Conservation (phyloP, 805 yeast genomes). For the Lipomyces starkeyi region DNA sequence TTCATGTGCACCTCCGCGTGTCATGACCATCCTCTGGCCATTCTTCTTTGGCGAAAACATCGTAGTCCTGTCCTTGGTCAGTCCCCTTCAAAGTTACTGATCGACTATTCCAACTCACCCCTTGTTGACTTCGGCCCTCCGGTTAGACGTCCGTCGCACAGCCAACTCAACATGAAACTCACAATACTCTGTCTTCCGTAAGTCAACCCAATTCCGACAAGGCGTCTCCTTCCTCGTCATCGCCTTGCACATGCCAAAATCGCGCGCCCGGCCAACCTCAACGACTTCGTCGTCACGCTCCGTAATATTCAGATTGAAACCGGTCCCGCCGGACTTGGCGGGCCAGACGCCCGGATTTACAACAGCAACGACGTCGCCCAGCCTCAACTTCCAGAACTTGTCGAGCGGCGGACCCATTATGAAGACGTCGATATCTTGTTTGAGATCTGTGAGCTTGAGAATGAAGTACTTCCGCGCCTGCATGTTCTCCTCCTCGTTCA, state of each 20-base stretch:
- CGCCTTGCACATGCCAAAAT: slow-evolving; percentile 71
- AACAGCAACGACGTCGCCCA: slow-evolving; percentile 76
- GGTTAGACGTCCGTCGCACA: slow-evolving; percentile 58
- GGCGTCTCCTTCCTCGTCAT: slow-evolving; percentile 54
- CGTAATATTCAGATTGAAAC: slow-evolving; percentile 63
- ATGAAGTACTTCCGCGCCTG: slow-evolving; percentile 53
- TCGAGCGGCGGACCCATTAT: slow-evolving; percentile 72
- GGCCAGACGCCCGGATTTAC: slow-evolving; percentile 70
- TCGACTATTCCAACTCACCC: slow-evolving; percentile 18
- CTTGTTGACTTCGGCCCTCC: slow-evolving; percentile 73
- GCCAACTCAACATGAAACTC: slow-evolving; percentile 71
- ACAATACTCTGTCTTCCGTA: slow-evolving; percentile 61
- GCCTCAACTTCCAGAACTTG: slow-evolving; percentile 71
- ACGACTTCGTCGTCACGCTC: slow-evolving; percentile 60
- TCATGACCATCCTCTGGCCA: slow-evolving; percentile 19
- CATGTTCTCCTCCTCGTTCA: slow-evolving; percentile 10
- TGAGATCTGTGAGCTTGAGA: slow-evolving; percentile 71
- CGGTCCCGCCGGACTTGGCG: slow-evolving; percentile 44
- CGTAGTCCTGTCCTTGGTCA: slow-evolving; percentile 4
- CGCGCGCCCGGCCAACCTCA: slow-evolving; percentile 73
- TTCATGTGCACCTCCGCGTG: background rate
- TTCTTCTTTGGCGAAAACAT: slow-evolving; percentile 24
- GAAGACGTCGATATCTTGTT: slow-evolving; percentile 61
- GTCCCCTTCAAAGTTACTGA: background rate
- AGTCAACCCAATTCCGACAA: slow-evolving; percentile 69